Evolutionary conservation across 2,329 filamentous ascomycete species (phyloP), one percentile per base, ranked within the genome.

Genomic region (Epichloe gansuensis): DNA sequence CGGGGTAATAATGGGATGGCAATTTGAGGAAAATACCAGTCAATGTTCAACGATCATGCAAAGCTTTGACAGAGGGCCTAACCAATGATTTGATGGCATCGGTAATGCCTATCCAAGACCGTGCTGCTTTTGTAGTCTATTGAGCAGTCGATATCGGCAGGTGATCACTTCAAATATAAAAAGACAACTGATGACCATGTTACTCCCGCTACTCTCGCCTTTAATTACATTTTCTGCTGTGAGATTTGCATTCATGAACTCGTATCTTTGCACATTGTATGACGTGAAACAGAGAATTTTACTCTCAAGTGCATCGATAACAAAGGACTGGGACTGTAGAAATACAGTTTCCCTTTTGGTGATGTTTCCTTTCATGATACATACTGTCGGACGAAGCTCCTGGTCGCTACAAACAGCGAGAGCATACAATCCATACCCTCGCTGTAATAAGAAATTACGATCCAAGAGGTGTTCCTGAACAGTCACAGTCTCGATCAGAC

Each of bases 21-120:
- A 63, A 63, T 62, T 63, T 59, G 52, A 61, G 61, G 63, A 60
- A 62, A 67, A 68, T 68, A 69, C 63, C 66, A 69, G 61, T 64
- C 46, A 35, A 31, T 25, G 35, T 54, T 41, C 13, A 35, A 25
- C 44, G 39, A 65, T 60, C 21, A 63, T 58, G 62, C 64, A 60
- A 62, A 59, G 59, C 63, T 57, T 59, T 60, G 52, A 57, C 56
- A 60, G 58, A 49, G 23, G 51, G 15, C 21, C 39, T n/a, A 34
- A 13, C 23, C 17, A 17, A 9, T 23, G n/a, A 5, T 39, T 47
- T 39, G 31, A 35, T 12, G 31, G 23, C 54, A 46, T 51, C 17
- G 49, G 55, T 57, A 55, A 57, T 59, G 55, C 59, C 57, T 63
- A 56, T 57, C 55, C 59, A 53, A 55, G 55, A 57, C 57, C 55